Conservation (phyloP, 2,329 filamentous ascomycete species). For the Aspergillus novofumigatus region DNA sequence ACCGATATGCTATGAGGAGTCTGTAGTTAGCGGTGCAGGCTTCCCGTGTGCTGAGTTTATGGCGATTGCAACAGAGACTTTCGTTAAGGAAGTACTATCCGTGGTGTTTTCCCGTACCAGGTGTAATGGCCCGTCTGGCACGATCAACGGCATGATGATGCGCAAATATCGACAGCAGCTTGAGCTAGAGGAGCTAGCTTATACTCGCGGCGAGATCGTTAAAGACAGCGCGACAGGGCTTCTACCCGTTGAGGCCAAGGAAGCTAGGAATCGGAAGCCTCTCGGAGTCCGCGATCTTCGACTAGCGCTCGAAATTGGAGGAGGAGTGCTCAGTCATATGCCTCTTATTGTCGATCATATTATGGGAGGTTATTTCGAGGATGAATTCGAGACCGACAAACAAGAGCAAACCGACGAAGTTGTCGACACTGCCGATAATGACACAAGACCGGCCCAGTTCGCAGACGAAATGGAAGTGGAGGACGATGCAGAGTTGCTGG, state of each 20-base stretch:
- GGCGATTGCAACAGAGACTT: constrained; percentile 59
- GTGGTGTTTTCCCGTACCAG: constrained; percentile 52
- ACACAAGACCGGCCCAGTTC: constrained; percentile 17
- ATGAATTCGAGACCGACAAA: constrained; percentile 59
- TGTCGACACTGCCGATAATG: constrained; percentile 14
- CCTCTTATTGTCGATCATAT: constrained; percentile 70
- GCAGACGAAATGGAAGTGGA: constrained; percentile 40
- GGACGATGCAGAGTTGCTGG: constrained; percentile 33
- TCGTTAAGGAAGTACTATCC: constrained; percentile 58
- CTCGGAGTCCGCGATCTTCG: constrained; percentile 75
- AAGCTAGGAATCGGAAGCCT: constrained; percentile 65
- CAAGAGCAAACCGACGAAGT: constrained; percentile 30
- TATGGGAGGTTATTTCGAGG: constrained; percentile 67
- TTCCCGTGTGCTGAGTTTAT: constrained; percentile 56
- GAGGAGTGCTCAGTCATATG: constrained; percentile 72
- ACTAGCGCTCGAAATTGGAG: constrained; percentile 69
- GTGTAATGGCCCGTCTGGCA: constrained; percentile 58
- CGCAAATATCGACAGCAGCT: constrained; percentile 72
- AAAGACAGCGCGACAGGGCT: constrained; percentile 69
- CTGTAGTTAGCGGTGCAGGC: constrained; percentile 51
- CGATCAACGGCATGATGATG: constrained; percentile 71
- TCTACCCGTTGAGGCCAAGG: constrained; percentile 75
- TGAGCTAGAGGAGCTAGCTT: constrained; percentile 68
- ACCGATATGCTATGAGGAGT: constrained; percentile 63
- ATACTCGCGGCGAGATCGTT: constrained; percentile 66